Base-by-base conservation (phyloP, 1,284 basidiomycete genomes). In the Moesziomyces parantarcticus region DNA sequence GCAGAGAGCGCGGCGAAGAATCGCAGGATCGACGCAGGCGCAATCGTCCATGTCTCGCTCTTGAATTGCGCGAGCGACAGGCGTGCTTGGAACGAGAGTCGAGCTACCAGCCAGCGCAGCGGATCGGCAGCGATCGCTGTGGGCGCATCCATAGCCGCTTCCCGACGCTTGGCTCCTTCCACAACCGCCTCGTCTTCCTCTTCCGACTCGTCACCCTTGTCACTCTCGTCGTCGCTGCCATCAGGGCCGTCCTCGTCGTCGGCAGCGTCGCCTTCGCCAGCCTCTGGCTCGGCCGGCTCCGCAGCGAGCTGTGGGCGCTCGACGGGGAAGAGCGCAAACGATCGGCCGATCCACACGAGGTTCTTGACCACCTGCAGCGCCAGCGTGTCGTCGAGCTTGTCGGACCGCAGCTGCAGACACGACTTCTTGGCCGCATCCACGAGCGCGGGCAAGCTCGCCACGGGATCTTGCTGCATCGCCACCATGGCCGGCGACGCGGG, bases 301-400 rank as follows among this genome's bases (percentile, higher is more conserved):
- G 26, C 50, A 60, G 5, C 54, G 34, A 16, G 52, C 46, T 42
- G 36, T 20, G 53, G 50, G 0, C 58, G 45, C 23, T 65, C 53
- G 18, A 69, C 59, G 8, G 67, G 72, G 59, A 57, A 58, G 22
- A 66, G 52, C n/a, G 77, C 79, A 68, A 82, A 76, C 4, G 46
- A 64, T 84, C 93, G 94, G 29, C 92, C 92, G 32, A 97, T 86
- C 80, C 92, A 97, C 80, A 97, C 94, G 16, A 99, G 84, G 74
- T 98, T 94, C 87, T 97, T 98, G 79, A 97, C 93, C 16, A 94
- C 86, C 85, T 98, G 93, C 68, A 97, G 85, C 56, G 91, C 88
- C 18, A 96, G 86, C 5, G 88, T 84, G 41, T 90, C 90, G 76
- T 94, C 92, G 41, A 98, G 85, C 72, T 92, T 88, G 13, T 89